Evolutionary conservation across 2,329 filamentous ascomycete species (phyloP).

Genomic region (Cladosporium sphaerospermum): DNA sequence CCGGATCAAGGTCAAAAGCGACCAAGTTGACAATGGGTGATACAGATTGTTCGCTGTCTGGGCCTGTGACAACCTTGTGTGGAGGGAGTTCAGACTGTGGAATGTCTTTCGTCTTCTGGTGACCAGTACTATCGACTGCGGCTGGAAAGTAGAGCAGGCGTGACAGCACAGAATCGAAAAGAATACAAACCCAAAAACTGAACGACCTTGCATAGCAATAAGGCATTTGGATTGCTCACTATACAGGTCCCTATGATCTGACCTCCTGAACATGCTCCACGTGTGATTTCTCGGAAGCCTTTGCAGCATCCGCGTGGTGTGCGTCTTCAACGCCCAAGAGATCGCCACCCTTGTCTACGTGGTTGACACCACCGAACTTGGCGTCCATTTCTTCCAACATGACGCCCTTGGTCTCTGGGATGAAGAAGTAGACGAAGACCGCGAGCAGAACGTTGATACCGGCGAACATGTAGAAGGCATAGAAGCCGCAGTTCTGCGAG

Average conservation of each 20-base stretch:
- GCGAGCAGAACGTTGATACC: conserved; percentile 40
- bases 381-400: conserved; percentile 52
- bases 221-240: neutral
- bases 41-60: neutral
- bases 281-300: conserved; percentile 12
- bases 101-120: no score
- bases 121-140: neutral
- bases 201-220: neutral
- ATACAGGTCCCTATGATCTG: neutral
- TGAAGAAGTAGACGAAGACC: conserved; percentile 37
- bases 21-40: neutral
- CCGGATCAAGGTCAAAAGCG: neutral
- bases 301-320: conserved; percentile 24
- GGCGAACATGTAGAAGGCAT: conserved; percentile 51
- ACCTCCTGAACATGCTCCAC: conserved; percentile 17
- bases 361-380: conserved; percentile 52
- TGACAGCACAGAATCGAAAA: neutral
- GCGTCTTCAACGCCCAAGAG: conserved; percentile 35
- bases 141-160: neutral
- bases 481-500: conserved; percentile 47
- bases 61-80: neutral
- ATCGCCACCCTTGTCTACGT: conserved; percentile 49
- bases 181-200: neutral
- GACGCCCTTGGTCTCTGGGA: conserved; percentile 41
- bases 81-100: neutral